Percentiles rank a stretch among this genome's conserved stretches.
Evolutionary conservation across 2,329 filamentous ascomycete genomes (phyloP).

Genomic region (Pyrenophora graminea): DNA sequence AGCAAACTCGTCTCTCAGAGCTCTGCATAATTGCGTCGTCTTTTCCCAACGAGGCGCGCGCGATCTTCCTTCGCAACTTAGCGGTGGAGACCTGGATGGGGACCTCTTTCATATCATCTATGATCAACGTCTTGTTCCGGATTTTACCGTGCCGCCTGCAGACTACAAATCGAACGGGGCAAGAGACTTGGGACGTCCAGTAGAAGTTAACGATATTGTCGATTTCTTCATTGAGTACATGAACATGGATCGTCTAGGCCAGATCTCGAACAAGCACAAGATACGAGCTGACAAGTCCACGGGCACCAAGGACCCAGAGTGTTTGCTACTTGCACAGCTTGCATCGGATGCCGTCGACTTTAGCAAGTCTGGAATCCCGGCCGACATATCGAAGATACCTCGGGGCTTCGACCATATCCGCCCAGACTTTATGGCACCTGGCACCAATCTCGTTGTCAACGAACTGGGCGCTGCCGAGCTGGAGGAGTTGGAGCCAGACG

Average conservation of each 20-base stretch:
- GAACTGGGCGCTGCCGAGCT: constrained; percentile 29
- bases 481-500: constrained; percentile 32
- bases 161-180: constrained; percentile 68
- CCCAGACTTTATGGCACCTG: constrained; percentile 61
- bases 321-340: constrained; percentile 47
- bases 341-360: constrained; percentile 43
- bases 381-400: constrained; percentile 24
- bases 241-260: constrained; percentile 51
- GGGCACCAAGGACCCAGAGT: constrained; percentile 38
- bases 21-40: constrained; percentile 73
- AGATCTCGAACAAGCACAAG: constrained; percentile 49
- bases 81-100: constrained; percentile 82
- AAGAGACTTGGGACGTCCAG: constrained; percentile 62
- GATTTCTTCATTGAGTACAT: constrained; percentile 71
- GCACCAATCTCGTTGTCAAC: constrained; percentile 47
- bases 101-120: constrained; percentile 82
- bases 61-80: constrained; percentile 77
- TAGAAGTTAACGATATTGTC: constrained; percentile 69
- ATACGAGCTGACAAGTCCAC: constrained; percentile 45
- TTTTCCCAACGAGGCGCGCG: constrained; percentile 73
- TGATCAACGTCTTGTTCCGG: constrained; percentile 60
- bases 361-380: constrained; percentile 30
- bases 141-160: constrained; percentile 59
- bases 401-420: constrained; percentile 30
- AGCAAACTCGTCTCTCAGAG: constrained; percentile 60